A percentile compares a stretch with the other conserved stretches of the same genome.
These are phyloP conservation scores for Pachyrhizus erosus DNA, from an alignment of 306 rosid genomes.

Conservation along the genomic window DNA sequence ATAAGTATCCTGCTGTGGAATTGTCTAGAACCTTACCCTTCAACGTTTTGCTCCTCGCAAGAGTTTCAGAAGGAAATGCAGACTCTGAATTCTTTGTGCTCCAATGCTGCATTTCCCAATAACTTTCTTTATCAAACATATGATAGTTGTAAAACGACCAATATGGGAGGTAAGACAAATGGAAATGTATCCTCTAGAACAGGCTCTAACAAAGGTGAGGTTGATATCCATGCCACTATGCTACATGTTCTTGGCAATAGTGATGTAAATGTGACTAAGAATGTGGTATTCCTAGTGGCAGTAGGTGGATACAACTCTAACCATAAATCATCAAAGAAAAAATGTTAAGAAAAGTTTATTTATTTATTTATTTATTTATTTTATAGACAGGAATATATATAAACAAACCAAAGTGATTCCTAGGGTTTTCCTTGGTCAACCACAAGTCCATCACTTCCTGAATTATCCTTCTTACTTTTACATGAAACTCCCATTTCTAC, in stretches of 20 bases:
- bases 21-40: conserved; percentile 64
- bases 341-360: no score
- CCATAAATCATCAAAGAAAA: no score
- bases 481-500: conserved; percentile 46
- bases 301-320: neutral
- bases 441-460: conserved; percentile 39
- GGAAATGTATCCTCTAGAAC: neutral
- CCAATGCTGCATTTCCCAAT: conserved; percentile 71
- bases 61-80: conserved; percentile 68
- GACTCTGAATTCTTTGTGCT: conserved; percentile 72
- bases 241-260: neutral
- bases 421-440: conserved; percentile 65
- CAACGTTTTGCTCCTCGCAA: conserved; percentile 64
- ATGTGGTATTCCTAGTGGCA: neutral
- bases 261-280: neutral
- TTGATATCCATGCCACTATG: neutral
- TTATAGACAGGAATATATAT: no score
- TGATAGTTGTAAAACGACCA: conserved; percentile 1
- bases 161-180: neutral
- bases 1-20: neutral
- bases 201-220: neutral
- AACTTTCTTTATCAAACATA: conserved; percentile 11
- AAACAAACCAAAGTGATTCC: no score
- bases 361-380: no score
- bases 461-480: conserved; percentile 42